Evolutionary conservation across 192 early-diverging fungal species (phyloP), one percentile per base, ranked within the genome.

Genomic region (Paraglomus occultum): DNA sequence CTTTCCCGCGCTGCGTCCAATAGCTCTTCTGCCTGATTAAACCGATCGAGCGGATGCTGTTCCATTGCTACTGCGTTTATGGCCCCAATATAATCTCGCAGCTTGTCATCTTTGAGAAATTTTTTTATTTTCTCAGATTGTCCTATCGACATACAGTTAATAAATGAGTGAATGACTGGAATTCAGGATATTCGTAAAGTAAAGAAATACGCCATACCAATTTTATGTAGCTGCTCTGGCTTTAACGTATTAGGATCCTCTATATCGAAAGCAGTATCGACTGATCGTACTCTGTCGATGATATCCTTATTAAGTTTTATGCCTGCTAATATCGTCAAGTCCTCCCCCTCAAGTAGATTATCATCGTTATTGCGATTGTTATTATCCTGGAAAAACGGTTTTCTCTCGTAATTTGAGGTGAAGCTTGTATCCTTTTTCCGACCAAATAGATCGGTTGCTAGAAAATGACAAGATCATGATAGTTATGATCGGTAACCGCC

Each of bases 21-120:
- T 15, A 69, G 53, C 9, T 53, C 43, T 57, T 69, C 52, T 43
- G 20, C 38, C 42, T 31, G 6, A 23, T 52, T 22, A 18, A 69
- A 44, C 8, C 53, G 1, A 3, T 22, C 10, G 22, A 55, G 52
- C 17, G 50, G 43, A 42, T 51, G 9, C 12, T 45, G 10, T n/a
- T 43, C 47, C 15, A 40, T 69, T 69, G 67, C 39, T 46, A 38
- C 11, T 9, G 44, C 17, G 55, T 69, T 44, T 46, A 69, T 57
- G 8, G 53, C 6, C 18, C 17, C 8, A 7, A 69, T 55, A 45
- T 57, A 57, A 7, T 53, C 67, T 38, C 67, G 31, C 44, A 69
- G 50, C 38, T 54, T 57, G 57, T 69, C 67, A 23, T 69, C 67
- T 22, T 55, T 54, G 8, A 69, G 42, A 23, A 69, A 69, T 48